Conservation (phyloP, 768 basidiomycete genomes). For the Tulasnella sp. region DNA sequence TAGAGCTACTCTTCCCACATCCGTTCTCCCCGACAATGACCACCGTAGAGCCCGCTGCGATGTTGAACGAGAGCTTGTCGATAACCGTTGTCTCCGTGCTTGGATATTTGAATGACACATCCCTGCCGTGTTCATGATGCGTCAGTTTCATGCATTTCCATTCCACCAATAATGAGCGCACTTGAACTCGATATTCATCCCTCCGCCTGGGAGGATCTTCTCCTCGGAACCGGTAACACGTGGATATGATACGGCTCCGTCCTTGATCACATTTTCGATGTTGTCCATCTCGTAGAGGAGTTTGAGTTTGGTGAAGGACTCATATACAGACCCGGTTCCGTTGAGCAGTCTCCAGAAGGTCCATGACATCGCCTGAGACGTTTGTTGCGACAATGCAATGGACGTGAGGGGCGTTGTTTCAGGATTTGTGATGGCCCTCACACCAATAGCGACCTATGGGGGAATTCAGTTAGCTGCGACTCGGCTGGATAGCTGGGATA, state of each 20-base stretch:
- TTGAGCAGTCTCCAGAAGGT: not conserved
- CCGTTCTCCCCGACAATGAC: constrained; percentile 52
- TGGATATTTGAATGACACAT: constrained; percentile 46
- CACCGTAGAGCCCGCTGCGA: constrained; percentile 38
- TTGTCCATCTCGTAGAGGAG: constrained; percentile 15
- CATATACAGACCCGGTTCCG: not conserved
- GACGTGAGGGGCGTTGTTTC: not conserved
- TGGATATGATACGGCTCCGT: constrained; percentile 11
- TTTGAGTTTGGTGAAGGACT: constrained; percentile 4
- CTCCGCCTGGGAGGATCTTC: not conserved
- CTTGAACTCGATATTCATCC: constrained; percentile 19
- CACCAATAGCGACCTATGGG: not conserved
- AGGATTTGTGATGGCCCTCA: constrained; percentile 1
- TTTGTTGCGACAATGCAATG: not conserved
- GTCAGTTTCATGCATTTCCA: not conserved
- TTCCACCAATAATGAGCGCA: not conserved
- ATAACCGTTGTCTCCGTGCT: constrained; percentile 24
- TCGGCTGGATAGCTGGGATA: too few relatives aligned
- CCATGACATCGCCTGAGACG: not conserved
- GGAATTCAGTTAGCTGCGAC: too few relatives aligned
- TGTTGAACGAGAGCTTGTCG: constrained; percentile 30
- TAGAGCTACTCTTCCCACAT: constrained; percentile 31
- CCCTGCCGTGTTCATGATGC: constrained; percentile 26
- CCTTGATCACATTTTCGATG: constrained; percentile 13
- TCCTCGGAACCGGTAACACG: not conserved